A percentile compares a stretch with the other conserved stretches of the same genome.
Conservation (phyloP, 805 yeast species). For the Yarrowia bubula region DNA sequence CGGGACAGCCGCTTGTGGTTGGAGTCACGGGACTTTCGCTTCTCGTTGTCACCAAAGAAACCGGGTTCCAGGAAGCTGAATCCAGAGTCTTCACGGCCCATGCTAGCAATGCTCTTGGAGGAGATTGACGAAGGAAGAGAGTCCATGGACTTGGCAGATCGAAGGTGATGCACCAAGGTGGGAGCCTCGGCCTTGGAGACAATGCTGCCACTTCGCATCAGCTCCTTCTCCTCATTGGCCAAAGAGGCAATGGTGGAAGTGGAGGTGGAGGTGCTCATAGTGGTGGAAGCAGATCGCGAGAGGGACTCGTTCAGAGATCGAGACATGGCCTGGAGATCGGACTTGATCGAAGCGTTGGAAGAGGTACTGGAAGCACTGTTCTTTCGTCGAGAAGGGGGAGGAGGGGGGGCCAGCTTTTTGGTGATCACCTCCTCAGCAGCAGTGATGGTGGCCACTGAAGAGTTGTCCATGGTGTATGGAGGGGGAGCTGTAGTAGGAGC, state of each 20-base stretch:
- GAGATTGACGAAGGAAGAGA: conserved; percentile 14
- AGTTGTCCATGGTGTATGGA: conserved; percentile 11
- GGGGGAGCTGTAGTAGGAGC: not conserved
- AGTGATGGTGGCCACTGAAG: not conserved
- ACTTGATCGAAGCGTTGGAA: not conserved
- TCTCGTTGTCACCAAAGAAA: not conserved
- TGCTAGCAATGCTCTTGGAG: not conserved
- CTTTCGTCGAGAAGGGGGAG: conserved; percentile 18
- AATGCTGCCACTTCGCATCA: not conserved
- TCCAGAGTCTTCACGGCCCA: conserved; percentile 13
- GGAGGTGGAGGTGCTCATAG: conserved; percentile 1
- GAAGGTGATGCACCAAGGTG: not conserved
- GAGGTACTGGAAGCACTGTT: not conserved
- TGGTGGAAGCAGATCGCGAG: not conserved
- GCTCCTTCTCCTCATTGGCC: conserved; percentile 4
- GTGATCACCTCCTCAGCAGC: not conserved
- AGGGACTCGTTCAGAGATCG: conserved; percentile 14
- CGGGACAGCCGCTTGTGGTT: too few species aligned
- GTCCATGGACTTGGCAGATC: conserved; percentile 21
- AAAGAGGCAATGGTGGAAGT: conserved; percentile 3
- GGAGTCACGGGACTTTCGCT: too few species aligned
- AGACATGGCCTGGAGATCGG: conserved; percentile 21
- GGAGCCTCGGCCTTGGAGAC: not conserved
- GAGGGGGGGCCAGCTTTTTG: conserved; percentile 8
- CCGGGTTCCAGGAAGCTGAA: conserved; percentile 11